Evolutionary conservation across 2,329 filamentous ascomycete genomes (phyloP).

Genomic region (Whalleya microplaca): DNA sequence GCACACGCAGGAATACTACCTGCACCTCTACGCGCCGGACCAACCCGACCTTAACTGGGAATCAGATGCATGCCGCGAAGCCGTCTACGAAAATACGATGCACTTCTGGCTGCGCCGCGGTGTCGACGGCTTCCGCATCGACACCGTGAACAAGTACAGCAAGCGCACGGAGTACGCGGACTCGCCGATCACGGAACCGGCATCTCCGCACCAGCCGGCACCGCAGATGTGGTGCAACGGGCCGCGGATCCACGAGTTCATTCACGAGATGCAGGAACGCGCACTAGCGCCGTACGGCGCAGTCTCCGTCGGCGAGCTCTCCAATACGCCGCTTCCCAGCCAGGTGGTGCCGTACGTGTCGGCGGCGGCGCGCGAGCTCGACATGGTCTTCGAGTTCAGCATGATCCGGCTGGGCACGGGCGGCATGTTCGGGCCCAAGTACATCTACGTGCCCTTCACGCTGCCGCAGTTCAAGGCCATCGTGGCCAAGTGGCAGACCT

Average conservation of each 20-base stretch:
- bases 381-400: slow-evolving; percentile 65
- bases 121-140: slow-evolving; percentile 67
- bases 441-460: slow-evolving; percentile 54
- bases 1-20: slow-evolving; percentile 55
- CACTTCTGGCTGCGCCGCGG: slow-evolving; percentile 74
- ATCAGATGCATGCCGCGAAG: slow-evolving; percentile 65
- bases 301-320: slow-evolving; percentile 67
- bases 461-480: slow-evolving; percentile 49
- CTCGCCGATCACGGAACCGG: slow-evolving; percentile 48
- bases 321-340: slow-evolving; percentile 54
- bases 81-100: slow-evolving; percentile 69
- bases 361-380: slow-evolving; percentile 54
- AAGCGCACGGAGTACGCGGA: slow-evolving; percentile 63
- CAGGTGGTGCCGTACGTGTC: slow-evolving; percentile 60
- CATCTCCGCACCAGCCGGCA: slow-evolving; percentile 46
- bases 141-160: slow-evolving; percentile 70
- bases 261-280: slow-evolving; percentile 59
- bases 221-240: slow-evolving; percentile 61
- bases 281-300: slow-evolving; percentile 58
- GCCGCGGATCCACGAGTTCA: slow-evolving; percentile 64
- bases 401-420: slow-evolving; percentile 59
- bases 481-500: slow-evolving; percentile 52
- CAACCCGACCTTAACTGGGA: slow-evolving; percentile 84
- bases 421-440: slow-evolving; percentile 48
- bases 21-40: slow-evolving; percentile 66